Conservation (phyloP, 768 basidiomycete species). For the Xanthoconium stramineum region DNA sequence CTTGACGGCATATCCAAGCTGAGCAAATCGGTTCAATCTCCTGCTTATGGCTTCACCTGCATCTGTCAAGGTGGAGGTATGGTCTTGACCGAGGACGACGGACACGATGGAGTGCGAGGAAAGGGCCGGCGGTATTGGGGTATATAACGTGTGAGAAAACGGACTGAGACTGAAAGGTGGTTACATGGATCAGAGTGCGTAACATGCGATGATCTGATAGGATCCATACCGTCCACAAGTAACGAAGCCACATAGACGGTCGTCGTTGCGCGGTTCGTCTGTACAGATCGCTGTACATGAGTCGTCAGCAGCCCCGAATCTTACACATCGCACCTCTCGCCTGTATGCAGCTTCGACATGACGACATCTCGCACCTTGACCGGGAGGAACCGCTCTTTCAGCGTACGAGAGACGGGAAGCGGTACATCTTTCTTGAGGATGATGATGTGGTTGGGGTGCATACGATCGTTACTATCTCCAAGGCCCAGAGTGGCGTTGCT, state of each 20-base stretch:
- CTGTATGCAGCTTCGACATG: constrained; percentile 92
- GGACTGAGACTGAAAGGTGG: constrained; percentile 57
- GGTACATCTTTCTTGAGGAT: constrained; percentile 32
- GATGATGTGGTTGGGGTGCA: constrained; percentile 71
- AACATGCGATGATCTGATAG: not conserved
- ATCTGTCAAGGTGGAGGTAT: constrained; percentile 81
- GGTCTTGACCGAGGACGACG: constrained; percentile 90
- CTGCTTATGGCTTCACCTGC: constrained; percentile 84
- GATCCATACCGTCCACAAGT: constrained; percentile 72
- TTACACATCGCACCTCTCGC: constrained; percentile 30
- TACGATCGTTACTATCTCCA: constrained; percentile 78
- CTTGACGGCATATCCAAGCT: constrained; percentile 86
- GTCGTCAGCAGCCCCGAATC: not conserved
- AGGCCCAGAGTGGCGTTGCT: no score
- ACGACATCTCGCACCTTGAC: constrained; percentile 60
- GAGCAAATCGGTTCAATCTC: constrained; percentile 87
- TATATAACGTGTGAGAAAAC: constrained; percentile 75
- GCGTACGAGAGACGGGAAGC: constrained; percentile 12
- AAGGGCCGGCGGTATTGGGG: constrained; percentile 57
- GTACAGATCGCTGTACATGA: constrained; percentile 54
- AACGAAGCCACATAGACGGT: constrained; percentile 88
- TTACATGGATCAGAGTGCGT: not conserved
- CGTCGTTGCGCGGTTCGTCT: constrained; percentile 64
- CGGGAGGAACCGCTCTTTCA: constrained; percentile 56
- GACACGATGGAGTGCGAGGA: constrained; percentile 55